These are phyloP conservation scores for Theileria equi DNA, from an alignment of 169 alveolate species.

Conservation along the genomic window DNA sequence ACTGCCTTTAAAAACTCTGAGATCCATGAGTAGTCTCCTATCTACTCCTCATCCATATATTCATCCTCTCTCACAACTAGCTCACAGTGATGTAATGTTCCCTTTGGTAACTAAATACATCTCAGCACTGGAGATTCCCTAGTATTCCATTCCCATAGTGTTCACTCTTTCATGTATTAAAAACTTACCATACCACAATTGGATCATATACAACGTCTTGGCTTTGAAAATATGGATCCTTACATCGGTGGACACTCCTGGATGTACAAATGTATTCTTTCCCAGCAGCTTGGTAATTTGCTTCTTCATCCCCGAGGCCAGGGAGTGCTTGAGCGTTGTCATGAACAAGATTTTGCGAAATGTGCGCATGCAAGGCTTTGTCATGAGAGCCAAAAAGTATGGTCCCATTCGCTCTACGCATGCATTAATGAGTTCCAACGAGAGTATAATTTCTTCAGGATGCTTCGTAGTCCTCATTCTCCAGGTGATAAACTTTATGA, in stretches of 20 bases:
- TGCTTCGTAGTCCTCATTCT: constrained; percentile 65
- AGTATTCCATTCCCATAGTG: no score
- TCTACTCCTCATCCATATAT: no score
- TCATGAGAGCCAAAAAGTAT: constrained; percentile 63
- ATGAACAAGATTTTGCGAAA: constrained; percentile 57
- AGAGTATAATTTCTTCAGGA: constrained; percentile 75
- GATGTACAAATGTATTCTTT: constrained; percentile 63
- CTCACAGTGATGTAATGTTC: no score
- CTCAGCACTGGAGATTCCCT: no score
- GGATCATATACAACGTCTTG: constrained; percentile 66
- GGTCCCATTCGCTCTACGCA: constrained; percentile 70
- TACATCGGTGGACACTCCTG: constrained; percentile 77
- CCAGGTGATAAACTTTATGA: constrained; percentile 65
- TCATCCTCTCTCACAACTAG: no score
- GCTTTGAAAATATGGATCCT: constrained; percentile 75
- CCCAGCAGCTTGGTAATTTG: constrained; percentile 67
- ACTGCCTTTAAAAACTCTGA: no score
- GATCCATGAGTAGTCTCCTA: no score
- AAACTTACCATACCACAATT: constrained; percentile 68
- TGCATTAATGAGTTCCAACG: constrained; percentile 64
- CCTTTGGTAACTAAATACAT: no score
- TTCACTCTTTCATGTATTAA: no score
- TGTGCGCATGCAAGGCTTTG: constrained; percentile 69
- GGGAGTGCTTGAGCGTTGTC: constrained; percentile 64
- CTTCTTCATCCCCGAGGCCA: constrained; percentile 70